Evolutionary conservation across 768 basidiomycete species (phyloP).

Genomic region (Suillus luteus): DNA sequence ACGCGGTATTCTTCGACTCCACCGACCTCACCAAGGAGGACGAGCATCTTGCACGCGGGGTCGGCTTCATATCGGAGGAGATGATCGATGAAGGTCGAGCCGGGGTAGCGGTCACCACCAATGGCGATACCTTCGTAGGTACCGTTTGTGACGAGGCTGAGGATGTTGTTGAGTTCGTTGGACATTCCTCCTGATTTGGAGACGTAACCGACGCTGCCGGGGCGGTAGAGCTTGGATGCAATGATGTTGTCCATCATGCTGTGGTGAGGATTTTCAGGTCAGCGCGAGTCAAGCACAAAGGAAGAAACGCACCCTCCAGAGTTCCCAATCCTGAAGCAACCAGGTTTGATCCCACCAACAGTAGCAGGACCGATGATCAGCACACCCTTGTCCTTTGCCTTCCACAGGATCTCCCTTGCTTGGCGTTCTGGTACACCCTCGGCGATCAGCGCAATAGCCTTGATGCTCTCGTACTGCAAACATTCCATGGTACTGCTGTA

Average conservation of each 20-base stretch:
- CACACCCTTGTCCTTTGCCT: conserved; percentile 82
- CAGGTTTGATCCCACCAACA: conserved; percentile 99
- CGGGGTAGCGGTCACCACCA: conserved; percentile 98
- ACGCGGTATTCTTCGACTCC: conserved; percentile 99
- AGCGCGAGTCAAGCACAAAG: background rate
- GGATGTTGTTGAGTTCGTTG: conserved; percentile 99
- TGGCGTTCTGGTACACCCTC: conserved; percentile 99
- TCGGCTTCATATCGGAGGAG: conserved; percentile 96
- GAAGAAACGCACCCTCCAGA: conserved; percentile 71
- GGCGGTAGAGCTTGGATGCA: conserved; percentile 95
- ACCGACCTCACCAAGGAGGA: conserved; percentile 97
- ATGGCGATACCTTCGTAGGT: conserved; percentile 99
- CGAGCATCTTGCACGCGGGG: conserved; percentile 98
- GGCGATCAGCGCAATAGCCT: conserved; percentile 87
- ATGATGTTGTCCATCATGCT: conserved; percentile 99
- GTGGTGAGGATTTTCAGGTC: background rate
- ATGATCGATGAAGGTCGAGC: conserved; percentile 98
- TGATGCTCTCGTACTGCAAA: conserved; percentile 50
- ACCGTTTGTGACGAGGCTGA: conserved; percentile 94
- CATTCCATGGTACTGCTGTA: conserved; percentile 95
- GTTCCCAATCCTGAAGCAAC: conserved; percentile 99
- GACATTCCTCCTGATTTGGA: conserved; percentile 99
- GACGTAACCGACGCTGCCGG: conserved; percentile 97
- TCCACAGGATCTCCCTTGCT: conserved; percentile 92
- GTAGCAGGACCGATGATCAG: conserved; percentile 97